Percentiles rank a stretch among this genome's conserved stretches.
Conservation (phyloP, 2,329 filamentous ascomycete species). For the Peltaster fructicola region DNA sequence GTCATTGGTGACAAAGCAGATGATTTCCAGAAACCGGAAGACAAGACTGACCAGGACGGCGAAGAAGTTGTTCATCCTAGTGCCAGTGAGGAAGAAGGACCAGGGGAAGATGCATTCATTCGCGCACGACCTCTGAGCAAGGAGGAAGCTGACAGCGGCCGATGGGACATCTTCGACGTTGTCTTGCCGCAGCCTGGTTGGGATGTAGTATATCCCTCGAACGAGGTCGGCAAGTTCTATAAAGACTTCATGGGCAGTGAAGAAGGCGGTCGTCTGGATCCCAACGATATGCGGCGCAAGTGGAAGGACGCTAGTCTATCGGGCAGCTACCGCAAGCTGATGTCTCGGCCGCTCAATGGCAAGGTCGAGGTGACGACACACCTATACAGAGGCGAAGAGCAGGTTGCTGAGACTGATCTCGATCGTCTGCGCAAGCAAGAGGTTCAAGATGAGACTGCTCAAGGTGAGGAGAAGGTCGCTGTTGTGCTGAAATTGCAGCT, state of each 20-base stretch:
- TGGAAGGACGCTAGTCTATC: constrained; percentile 80
- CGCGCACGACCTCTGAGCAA: constrained; percentile 57
- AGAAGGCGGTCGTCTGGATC: constrained; percentile 62
- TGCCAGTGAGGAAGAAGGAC: constrained; percentile 36
- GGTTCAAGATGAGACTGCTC: constrained; percentile 5
- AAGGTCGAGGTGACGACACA: constrained; percentile 50
- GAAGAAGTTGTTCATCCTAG: constrained; percentile 48
- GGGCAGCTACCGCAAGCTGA: constrained; percentile 72
- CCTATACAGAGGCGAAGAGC: constrained; percentile 49
- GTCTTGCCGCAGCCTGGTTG: constrained; percentile 87
- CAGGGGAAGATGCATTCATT: constrained; percentile 39
- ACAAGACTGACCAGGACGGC: constrained; percentile 38
- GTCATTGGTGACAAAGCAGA: constrained; percentile 37
- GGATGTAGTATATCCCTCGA: constrained; percentile 71
- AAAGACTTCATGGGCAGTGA: constrained; percentile 66
- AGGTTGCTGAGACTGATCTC: constrained; percentile 77
- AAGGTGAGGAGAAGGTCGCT: constrained; percentile 36
- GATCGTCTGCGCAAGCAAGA: constrained; percentile 36
- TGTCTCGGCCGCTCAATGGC: constrained; percentile 50
- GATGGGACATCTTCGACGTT: constrained; percentile 69
- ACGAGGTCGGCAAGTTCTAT: constrained; percentile 73
- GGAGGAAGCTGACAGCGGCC: constrained; percentile 60
- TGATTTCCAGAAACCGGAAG: constrained; percentile 18
- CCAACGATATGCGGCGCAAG: constrained; percentile 67
- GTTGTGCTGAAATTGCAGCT: constrained; percentile 59